phyloP scores from a whole-genome alignment of 2,329 filamentous ascomycete species.

The Dryadomyces quercivorus region DNA sequence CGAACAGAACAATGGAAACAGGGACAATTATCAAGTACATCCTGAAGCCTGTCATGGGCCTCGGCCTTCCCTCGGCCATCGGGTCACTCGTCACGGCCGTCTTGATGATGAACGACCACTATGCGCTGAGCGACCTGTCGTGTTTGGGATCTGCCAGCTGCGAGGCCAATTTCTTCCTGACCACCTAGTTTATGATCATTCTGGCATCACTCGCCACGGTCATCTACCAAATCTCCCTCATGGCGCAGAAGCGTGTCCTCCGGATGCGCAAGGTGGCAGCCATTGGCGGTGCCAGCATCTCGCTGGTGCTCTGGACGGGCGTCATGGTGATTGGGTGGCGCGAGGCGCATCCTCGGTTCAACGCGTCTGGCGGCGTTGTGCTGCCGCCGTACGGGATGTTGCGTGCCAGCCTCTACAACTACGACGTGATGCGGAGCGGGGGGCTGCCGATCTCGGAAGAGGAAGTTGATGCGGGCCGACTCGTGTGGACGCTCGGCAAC shows the following conservation, averaged over 20 bases:
- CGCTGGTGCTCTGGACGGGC: constrained; percentile 5
- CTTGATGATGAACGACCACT: constrained; percentile 5
- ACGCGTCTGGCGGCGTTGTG: neutral
- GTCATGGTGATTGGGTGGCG: constrained; percentile 5
- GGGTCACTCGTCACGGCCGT: constrained; percentile 1
- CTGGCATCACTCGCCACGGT: neutral
- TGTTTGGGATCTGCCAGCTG: neutral
- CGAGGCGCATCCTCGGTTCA: neutral
- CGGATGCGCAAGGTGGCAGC: constrained; percentile 4
- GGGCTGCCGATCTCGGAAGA: neutral
- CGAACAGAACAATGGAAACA: neutral
- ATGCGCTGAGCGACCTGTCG: constrained; percentile 5
- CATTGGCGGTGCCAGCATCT: constrained; percentile 2
- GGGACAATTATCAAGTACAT: neutral
- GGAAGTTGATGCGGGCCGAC: neutral
- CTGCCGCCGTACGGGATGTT: constrained; percentile 9
- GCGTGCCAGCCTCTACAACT: constrained; percentile 8
- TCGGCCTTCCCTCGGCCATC: neutral
- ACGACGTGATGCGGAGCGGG: neutral
- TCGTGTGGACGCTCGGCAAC: neutral
- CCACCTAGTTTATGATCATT: constrained; percentile 7
- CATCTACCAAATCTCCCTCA: constrained; percentile 1
- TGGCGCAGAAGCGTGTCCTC: constrained; percentile 4
- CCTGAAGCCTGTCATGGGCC: neutral
- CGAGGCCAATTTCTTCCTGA: constrained; percentile 11